Base-by-base conservation (phyloP, 352 stramenopile genomes). In the Salisapilia sapeloensis region DNA sequence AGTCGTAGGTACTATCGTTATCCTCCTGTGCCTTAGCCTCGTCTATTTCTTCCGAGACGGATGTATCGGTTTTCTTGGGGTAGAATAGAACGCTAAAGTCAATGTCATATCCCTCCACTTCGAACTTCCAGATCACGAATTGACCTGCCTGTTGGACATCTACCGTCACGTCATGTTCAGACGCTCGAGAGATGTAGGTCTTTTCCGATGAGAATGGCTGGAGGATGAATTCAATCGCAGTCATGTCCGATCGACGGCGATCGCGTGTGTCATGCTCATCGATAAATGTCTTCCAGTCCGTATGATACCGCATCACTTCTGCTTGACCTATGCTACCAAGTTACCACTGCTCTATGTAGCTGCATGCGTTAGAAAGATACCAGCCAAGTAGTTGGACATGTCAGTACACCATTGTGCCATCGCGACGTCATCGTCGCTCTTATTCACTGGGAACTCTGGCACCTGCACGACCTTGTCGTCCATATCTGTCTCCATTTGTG, bases 121-220 rank as follows among this genome's bases (percentile, higher is more conserved):
- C 72, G 35, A 89, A 89, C 31, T 77, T 77, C 72, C 72, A 89
- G 16, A 84, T 65, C 31, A 87, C 47, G 38, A 74, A 80, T 22
- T 81, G 71, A 7, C 50, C 44, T 0, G 48, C 46, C 20, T 57
- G 51, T 23, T 49, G 50, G 3, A 50, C 42, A 7, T 52, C 54
- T 18, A 84, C 45, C n/a, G 63, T 38, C 9, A 80, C 44, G 27
- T 84, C 62, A 36, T 82, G 60, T 4, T 40, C 42, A 4, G 71
- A 77, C 1, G 64, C 65, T 50, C 46, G 52, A 12, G 54, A 22
- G 5, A 54, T 39, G 28, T 48, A 45, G 26, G 78, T 53, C 42
- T 79, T 80, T 33, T 82, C 65, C 36, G 67, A 57, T 0, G 60
- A 53, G 44, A 87, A 84, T 11, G 71, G 67, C 53, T 87, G 71